These are phyloP conservation scores for Amylocystis lapponica DNA, from an alignment of 768 basidiomycete species.

Conservation along the genomic window DNA sequence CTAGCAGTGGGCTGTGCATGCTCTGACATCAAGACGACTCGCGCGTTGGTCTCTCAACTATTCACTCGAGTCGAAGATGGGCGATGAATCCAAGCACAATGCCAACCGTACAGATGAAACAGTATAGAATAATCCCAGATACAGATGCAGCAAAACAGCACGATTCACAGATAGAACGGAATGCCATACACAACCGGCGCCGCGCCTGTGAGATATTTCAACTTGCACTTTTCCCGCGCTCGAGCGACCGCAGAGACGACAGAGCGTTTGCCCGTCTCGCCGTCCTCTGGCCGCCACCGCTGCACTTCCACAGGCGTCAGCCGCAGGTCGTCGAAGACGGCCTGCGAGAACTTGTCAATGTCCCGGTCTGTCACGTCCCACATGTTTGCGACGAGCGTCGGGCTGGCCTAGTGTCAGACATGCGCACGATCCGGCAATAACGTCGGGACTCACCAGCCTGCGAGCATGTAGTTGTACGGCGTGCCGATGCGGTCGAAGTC, in stretches of 20 bases:
- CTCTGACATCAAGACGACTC: background rate
- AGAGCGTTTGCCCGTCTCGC: constrained; percentile 28
- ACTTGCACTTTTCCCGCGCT: constrained; percentile 77
- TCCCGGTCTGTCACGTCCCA: constrained; percentile 99
- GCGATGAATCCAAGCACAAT: background rate
- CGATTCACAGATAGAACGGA: constrained; percentile 69
- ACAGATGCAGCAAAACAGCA: background rate
- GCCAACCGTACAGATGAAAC: background rate
- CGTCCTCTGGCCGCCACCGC: constrained; percentile 15
- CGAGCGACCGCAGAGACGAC: constrained; percentile 75
- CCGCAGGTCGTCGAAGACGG: constrained; percentile 70
- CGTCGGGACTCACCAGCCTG: constrained; percentile 76
- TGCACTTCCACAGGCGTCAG: constrained; percentile 34
- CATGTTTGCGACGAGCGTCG: constrained; percentile 87
- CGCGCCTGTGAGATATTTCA: constrained; percentile 91
- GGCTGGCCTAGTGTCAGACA: constrained; percentile 34
- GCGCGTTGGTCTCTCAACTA: background rate
- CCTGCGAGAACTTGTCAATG: constrained; percentile 87
- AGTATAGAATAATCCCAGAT: too few species aligned
- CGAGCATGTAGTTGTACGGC: constrained; percentile 94
- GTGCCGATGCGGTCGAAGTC: constrained; percentile 92
- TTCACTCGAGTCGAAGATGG: background rate
- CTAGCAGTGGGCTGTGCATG: background rate
- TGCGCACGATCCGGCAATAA: background rate
- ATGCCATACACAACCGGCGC: constrained; percentile 95